Evolutionary conservation across 2,329 filamentous ascomycete genomes (phyloP), one percentile per base, ranked within the genome.

Genomic region (Phaeosphaeriaceae sp.): DNA sequence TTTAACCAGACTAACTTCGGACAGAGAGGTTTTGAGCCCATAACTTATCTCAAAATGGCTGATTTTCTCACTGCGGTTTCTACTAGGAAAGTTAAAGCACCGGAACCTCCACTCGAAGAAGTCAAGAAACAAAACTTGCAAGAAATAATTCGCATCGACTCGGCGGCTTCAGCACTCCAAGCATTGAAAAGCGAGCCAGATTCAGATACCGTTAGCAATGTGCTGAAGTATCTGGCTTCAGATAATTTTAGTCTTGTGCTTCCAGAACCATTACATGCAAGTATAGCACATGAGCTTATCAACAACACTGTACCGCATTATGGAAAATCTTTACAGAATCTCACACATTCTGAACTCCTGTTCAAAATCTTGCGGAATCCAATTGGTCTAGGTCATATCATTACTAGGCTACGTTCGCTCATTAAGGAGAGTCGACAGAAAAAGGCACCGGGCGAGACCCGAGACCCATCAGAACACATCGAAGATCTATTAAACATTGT

Each of bases 251-350:
- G 83, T 58, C 80, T 93, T 41, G 77, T 79, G 36, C 71, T 77
- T 2, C 87, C 90, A 3, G 82, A 82, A 26, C 86, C 92, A 1
- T 76, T 84, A 52, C 83, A 86, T 48, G 86, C 90, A 16, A 89
- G 92, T 61, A 83, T 97, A 26, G 79, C 93, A 43, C 87, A 92
- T 65, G 76, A 84, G 3, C 76, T 99, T 29, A 85, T 95, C 50
- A 86, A 83, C 13, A 83, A 86, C 26, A 92, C 89, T 20, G 77
- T 91, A 6, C 89, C 90, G 1, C 89, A 92, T 66, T 96, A 93
- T 73, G 97, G 94, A 93, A 68, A 79, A 3, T 21, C 43, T 3
- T 30, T 63, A n/a, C 48, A 46, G 16, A 20, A 30, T 2, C 46
- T 45, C 4, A 9, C 35, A 16, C 47, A 55, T 11, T 33, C 47